These are phyloP conservation scores for Theobroma grandiflorum DNA, from an alignment of 441 rosid genomes.

Conservation along the genomic window DNA sequence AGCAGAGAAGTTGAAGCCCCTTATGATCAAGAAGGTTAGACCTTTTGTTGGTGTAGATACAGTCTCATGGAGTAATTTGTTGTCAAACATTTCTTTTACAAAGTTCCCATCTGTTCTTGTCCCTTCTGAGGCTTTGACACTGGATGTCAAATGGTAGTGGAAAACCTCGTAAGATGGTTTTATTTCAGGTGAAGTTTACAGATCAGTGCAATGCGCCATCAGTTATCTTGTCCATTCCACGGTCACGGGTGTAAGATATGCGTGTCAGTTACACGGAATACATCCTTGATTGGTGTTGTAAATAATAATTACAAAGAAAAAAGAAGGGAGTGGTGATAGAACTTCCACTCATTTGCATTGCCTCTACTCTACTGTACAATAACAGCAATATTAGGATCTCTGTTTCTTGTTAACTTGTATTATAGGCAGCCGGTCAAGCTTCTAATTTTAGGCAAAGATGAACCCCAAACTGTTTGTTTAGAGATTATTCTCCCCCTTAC, in stretches of 20 bases:
- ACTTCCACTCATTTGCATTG: conserved; percentile 19
- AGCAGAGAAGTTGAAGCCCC: conserved; percentile 60
- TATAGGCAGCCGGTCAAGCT: conserved; percentile 1
- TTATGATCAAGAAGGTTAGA: conserved; percentile 54
- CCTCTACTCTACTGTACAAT: background rate
- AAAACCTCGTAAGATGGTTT: conserved; percentile 44
- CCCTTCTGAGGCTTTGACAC: conserved; percentile 80
- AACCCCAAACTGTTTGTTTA: background rate
- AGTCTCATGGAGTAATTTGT: conserved; percentile 68
- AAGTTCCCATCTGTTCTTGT: conserved; percentile 75
- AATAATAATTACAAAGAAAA: background rate
- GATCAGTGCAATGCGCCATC: background rate
- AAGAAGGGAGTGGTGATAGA: background rate
- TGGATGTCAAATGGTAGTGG: conserved; percentile 79
- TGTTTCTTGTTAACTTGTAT: background rate
- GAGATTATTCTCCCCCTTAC: background rate
- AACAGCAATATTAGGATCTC: background rate
- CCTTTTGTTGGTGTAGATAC: conserved; percentile 70
- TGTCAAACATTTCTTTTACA: conserved; percentile 77
- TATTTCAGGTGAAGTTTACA: background rate
- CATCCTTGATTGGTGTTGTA: conserved; percentile 9
- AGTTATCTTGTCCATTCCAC: background rate
- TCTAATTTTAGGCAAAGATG: conserved; percentile 12
- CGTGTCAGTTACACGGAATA: background rate
- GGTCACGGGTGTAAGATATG: conserved; percentile 4